Conservation (phyloP, 2,329 filamentous ascomycete genomes). For the Drechslerella dactyloides region DNA sequence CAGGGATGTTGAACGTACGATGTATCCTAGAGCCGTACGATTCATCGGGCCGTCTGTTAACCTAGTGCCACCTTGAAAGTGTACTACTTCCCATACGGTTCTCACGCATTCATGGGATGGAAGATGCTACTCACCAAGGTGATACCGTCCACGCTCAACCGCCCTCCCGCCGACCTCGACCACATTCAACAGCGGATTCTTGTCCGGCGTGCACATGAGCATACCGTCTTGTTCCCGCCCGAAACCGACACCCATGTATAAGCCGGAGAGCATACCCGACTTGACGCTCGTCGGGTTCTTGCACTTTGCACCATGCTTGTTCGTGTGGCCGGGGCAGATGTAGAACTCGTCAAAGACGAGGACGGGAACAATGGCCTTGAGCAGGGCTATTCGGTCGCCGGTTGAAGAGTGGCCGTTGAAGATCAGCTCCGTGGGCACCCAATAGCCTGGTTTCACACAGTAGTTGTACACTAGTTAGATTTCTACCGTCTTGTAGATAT, state of each 20-base stretch:
- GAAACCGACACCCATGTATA: slow-evolving; percentile 47
- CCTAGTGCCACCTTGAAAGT: no score
- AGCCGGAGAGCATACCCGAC: slow-evolving; percentile 6
- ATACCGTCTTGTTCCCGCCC: slow-evolving; percentile 43
- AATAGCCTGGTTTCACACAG: slow-evolving; percentile 16
- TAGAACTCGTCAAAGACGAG: slow-evolving; percentile 32
- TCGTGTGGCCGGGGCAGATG: slow-evolving; percentile 31
- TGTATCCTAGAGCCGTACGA: slow-evolving; percentile 21
- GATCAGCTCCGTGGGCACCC: slow-evolving; percentile 35
- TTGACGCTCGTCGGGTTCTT: slow-evolving; percentile 11
- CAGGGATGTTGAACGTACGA: slow-evolving; percentile 11
- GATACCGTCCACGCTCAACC: slow-evolving; percentile 7
- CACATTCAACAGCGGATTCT: slow-evolving; percentile 42
- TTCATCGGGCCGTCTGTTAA: no score
- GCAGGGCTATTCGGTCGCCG: slow-evolving; percentile 10
- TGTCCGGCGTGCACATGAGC: slow-evolving; percentile 42
- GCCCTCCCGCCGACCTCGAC: slow-evolving; percentile 24
- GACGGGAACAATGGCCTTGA: slow-evolving; percentile 27
- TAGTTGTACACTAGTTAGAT: neutral
- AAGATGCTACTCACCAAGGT: slow-evolving; percentile 15
- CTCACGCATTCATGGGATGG: no score
- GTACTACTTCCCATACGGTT: no score
- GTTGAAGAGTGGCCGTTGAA: slow-evolving; percentile 14
- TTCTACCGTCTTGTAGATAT: no score
- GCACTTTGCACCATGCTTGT: slow-evolving; percentile 20